Percentiles rank a stretch among this genome's conserved stretches.
Conservation (phyloP, 257 asterid species). For the Salvia hispanica region DNA sequence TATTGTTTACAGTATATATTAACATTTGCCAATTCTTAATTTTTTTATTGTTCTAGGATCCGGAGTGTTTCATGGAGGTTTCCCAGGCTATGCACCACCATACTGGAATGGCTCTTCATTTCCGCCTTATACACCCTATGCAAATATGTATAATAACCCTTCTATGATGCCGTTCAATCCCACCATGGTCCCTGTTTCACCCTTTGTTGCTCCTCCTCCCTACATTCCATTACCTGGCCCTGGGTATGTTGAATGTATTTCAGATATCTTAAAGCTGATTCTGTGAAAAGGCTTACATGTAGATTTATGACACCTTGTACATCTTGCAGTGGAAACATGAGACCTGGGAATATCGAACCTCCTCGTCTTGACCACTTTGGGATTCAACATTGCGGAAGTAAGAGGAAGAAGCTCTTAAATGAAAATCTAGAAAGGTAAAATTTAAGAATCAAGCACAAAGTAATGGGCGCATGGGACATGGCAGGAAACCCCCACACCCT, state of each 20-base stretch:
- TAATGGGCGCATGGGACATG: too few relatives aligned
- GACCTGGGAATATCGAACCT: slow-evolving; percentile 53
- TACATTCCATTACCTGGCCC: slow-evolving; percentile 45
- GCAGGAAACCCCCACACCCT: too few relatives aligned
- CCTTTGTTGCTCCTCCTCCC: slow-evolving; percentile 55
- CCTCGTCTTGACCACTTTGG: slow-evolving; percentile 44
- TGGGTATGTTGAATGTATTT: slow-evolving; percentile 46
- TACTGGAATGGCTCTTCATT: slow-evolving; percentile 61
- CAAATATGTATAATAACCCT: slow-evolving; percentile 57
- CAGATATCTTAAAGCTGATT: slow-evolving; percentile 20
- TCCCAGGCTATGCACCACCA: slow-evolving; percentile 63
- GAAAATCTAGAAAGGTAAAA: slow-evolving; percentile 61
- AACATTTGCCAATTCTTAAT: slow-evolving; percentile 15
- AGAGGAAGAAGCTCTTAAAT: slow-evolving; percentile 49
- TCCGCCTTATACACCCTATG: slow-evolving; percentile 54
- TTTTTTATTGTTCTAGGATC: slow-evolving; percentile 44
- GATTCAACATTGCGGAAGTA: slow-evolving; percentile 46
- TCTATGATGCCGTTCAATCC: slow-evolving; percentile 69
- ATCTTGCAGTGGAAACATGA: slow-evolving; percentile 57
- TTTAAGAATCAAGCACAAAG: not conserved
- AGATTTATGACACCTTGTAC: slow-evolving; percentile 28
- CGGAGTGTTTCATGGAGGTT: slow-evolving; percentile 56
- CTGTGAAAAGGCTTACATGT: slow-evolving; percentile 8
- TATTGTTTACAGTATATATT: not conserved
- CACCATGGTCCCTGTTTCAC: slow-evolving; percentile 49